Conservation (phyloP, 495 filamentous ascomycete species). For the Neurospora pannonica region DNA sequence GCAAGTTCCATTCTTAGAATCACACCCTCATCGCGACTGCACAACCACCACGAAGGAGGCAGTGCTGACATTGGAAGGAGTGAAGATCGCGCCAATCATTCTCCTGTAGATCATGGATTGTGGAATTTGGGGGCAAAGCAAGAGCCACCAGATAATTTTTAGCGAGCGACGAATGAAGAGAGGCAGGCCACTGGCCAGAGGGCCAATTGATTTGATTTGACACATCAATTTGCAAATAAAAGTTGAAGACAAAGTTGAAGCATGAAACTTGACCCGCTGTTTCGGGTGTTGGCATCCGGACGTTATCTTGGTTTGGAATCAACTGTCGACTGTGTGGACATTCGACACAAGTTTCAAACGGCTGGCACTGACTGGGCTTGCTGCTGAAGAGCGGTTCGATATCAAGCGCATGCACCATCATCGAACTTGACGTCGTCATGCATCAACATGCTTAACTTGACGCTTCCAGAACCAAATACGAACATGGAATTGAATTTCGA, state of each 20-base stretch:
- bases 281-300: background rate
- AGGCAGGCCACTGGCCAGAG: too few species aligned
- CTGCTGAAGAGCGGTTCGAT: background rate
- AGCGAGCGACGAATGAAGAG: background rate
- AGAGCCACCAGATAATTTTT: background rate
- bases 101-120: background rate
- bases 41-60: background rate
- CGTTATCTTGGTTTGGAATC: background rate
- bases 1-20: background rate
- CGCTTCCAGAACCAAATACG: background rate
- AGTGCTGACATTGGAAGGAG: background rate
- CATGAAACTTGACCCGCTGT: background rate
- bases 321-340: background rate
- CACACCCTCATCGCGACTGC: background rate
- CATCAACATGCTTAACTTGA: background rate
- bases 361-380: background rate
- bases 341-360: background rate
- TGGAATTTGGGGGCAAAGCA: background rate
- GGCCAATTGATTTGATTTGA: background rate
- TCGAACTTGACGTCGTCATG: background rate
- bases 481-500: background rate
- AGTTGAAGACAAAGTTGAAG: background rate
- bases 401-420: background rate
- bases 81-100: background rate
- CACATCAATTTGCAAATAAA: background rate